Evolutionary conservation across 2,329 filamentous ascomycete genomes (phyloP).

Genomic region (Sordariomycetes sp.): DNA sequence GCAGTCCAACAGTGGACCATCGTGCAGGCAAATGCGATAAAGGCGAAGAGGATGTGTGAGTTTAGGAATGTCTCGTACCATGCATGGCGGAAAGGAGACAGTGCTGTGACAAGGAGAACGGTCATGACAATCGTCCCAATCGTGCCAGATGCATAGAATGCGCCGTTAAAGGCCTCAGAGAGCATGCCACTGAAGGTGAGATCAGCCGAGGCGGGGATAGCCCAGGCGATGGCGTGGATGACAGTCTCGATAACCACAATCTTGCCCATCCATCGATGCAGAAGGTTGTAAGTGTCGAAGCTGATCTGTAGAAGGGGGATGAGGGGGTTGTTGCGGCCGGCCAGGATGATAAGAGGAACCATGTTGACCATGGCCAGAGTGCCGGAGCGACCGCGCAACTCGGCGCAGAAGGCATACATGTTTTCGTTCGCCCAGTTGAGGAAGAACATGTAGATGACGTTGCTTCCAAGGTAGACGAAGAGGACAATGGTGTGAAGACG

Average conservation of each 20-base stretch:
- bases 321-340: conserved; percentile 86
- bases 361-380: conserved; percentile 82
- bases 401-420: conserved; percentile 59
- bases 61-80: conserved; percentile 97
- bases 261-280: conserved; percentile 66
- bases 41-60: conserved; percentile 68
- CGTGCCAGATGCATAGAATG: conserved; percentile 59
- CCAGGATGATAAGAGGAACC: conserved; percentile 81
- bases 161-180: conserved; percentile 42
- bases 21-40: conserved; percentile 59
- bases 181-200: conserved; percentile 52
- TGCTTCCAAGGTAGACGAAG: conserved; percentile 47
- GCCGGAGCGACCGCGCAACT: conserved; percentile 78
- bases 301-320: conserved; percentile 76
- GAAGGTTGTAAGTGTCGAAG: conserved; percentile 88
- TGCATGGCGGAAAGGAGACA: conserved; percentile 78
- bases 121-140: conserved; percentile 52
- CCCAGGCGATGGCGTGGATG: conserved; percentile 65
- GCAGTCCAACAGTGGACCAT: conserved; percentile 71
- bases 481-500: conserved; percentile 53
- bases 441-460: conserved; percentile 52
- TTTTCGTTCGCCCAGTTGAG: conserved; percentile 52
- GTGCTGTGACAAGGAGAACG: conserved; percentile 58
- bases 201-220: conserved; percentile 59
- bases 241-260: conserved; percentile 61